Base-by-base conservation (phyloP, 225 moss, liverwort and hornwort genomes). In the Physcomitrellopsis africana region DNA sequence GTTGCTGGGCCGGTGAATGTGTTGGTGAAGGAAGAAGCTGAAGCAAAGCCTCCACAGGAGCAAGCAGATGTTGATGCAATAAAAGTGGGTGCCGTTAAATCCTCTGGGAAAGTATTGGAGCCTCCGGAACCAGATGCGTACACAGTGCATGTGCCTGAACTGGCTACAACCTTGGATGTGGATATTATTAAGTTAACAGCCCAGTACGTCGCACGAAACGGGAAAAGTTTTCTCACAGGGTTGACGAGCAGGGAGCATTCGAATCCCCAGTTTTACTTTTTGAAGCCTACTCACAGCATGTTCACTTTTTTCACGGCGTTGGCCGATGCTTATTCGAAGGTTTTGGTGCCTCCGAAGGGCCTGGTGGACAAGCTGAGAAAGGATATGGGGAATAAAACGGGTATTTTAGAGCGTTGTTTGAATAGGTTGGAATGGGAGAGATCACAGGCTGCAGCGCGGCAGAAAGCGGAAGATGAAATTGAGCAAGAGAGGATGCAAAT, bases 391-490 rank as follows among this genome's bases (percentile, higher is more conserved):
- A 93, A 90, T 65, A 99, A 99, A 82, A 99, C 95, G 1, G 83
- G 81, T 5, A 92, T 99, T 80, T 75, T 99, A 22, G 95, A 99
- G 76, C 86, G 93, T 51, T 87, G 91, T 62, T 87, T 99, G 69
- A 86, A 85, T 37, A 89, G 99, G 81, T 77, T 99, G 80, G 99
- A 99, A 79, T 99, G 99, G 99, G 99, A 99, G 64, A 86, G 89
- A 75, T 95, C 95, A 10, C 95, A 95, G 75, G 99, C 92, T 19
- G 87, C 93, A 75, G 99, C 95, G 5, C 85, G 99, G 26, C 99
- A 99, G 88, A 99, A 95, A 85, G 95, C 95, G n/a, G 99, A 99
- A 84, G 99, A 99, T 60, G 99, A 99, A 73, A 99, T 99, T 56
- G 99, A 99, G 85, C 99, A 99, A 74, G 99, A 99, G 81, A 83